Conservation (phyloP, 305 asterid genomes). For the Fraxinus ornus region DNA sequence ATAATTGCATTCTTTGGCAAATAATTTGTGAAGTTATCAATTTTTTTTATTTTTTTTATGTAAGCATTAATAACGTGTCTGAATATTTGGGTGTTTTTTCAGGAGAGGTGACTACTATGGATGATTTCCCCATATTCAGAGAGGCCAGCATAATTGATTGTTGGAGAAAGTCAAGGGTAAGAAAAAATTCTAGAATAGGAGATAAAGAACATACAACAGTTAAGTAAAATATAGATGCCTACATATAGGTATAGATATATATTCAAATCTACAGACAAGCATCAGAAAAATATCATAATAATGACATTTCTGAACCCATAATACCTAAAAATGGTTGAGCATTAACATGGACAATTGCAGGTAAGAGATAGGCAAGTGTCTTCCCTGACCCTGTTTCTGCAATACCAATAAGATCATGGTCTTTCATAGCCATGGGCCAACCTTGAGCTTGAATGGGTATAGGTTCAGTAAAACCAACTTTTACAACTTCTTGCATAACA, state of each 20-base stretch:
- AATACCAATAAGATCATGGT: constrained; percentile 94
- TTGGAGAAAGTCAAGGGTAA: too few relatives aligned
- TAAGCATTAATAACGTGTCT: too few relatives aligned
- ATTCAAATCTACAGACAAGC: constrained; percentile 30
- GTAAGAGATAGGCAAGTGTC: constrained; percentile 89
- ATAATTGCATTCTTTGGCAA: constrained; percentile 71
- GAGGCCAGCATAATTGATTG: too few relatives aligned
- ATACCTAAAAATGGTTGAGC: constrained; percentile 97
- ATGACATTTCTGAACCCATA: constrained; percentile 22
- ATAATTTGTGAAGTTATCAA: constrained; percentile 59
- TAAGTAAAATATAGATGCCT: not conserved
- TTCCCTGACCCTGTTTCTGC: constrained; percentile 99
- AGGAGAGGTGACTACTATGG: too few relatives aligned
- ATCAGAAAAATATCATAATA: not conserved
- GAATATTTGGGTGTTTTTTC: too few relatives aligned
- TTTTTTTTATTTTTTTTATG: too few relatives aligned
- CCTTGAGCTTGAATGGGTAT: constrained; percentile 99
- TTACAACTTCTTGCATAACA: constrained; percentile 86
- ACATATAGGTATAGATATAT: not conserved
- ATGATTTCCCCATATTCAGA: too few relatives aligned
- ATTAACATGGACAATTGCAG: constrained; percentile 94
- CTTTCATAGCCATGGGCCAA: constrained; percentile 99
- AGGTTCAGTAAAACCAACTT: constrained; percentile 96
- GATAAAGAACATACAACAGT: too few relatives aligned
- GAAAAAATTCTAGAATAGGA: too few relatives aligned